Conservation (phyloP, 1,284 basidiomycete genomes). For the Pterula multifida region DNA sequence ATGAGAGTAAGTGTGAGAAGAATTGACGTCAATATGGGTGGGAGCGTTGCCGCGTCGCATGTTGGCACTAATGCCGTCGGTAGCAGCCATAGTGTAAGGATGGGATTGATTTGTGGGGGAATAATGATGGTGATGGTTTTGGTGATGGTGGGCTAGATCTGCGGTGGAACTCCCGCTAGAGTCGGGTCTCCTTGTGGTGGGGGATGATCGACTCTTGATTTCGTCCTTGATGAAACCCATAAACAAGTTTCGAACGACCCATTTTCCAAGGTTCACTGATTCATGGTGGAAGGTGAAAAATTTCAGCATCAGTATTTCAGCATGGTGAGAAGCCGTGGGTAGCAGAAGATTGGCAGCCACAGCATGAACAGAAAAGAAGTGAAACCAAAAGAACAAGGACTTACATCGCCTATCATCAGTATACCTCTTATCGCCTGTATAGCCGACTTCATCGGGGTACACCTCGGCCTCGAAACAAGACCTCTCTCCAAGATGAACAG, state of each 20-base stretch:
- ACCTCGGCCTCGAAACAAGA: conserved; percentile 87
- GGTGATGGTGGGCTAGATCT: not conserved
- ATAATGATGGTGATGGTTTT: too few species aligned
- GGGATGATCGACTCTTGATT: conserved; percentile 25
- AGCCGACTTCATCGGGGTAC: conserved; percentile 84
- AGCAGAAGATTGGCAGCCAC: conserved; percentile 17
- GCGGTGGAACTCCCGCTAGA: not conserved
- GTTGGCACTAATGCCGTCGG: too few species aligned
- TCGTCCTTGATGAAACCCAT: conserved; percentile 58
- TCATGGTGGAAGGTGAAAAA: too few species aligned
- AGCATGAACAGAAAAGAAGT: conserved; percentile 8
- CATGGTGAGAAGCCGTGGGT: too few species aligned
- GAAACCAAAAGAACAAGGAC: conserved; percentile 19
- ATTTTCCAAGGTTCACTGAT: conserved; percentile 71
- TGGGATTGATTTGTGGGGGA: too few species aligned
- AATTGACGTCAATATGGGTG: not conserved
- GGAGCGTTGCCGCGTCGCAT: not conserved
- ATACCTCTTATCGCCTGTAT: conserved; percentile 40
- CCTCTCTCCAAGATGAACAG: conserved; percentile 76
- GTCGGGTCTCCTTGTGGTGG: not conserved
- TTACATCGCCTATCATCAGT: conserved; percentile 73
- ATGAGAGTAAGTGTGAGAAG: not conserved
- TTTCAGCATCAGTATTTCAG: too few species aligned
- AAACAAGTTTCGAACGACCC: conserved; percentile 69
- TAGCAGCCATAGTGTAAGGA: too few species aligned